These are phyloP conservation scores for Apophysomyces variabilis DNA, from an alignment of 371 early-diverging fungal species.

Conservation along the genomic window DNA sequence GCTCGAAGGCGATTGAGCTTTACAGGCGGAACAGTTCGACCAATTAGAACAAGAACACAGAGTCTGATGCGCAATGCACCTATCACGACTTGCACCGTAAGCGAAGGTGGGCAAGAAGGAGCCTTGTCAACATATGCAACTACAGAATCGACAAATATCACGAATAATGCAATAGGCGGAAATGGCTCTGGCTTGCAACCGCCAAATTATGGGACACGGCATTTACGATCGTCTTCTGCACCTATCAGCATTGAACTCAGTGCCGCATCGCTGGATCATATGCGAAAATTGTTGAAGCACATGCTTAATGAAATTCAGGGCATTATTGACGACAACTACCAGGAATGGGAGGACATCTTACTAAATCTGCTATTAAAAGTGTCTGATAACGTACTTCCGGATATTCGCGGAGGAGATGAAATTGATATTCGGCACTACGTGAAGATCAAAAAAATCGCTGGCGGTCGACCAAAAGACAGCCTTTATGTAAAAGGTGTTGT, in stretches of 20 bases:
- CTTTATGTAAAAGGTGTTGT: slow-evolving; percentile 85
- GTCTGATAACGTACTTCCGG: slow-evolving; percentile 68
- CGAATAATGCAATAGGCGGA: not conserved
- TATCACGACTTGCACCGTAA: slow-evolving; percentile 20
- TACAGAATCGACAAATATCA: not conserved
- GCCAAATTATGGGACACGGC: slow-evolving; percentile 12
- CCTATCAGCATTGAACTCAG: slow-evolving; percentile 58
- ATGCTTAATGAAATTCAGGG: slow-evolving; percentile 15
- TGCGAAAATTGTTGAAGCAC: slow-evolving; percentile 65
- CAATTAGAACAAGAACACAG: slow-evolving; percentile 36
- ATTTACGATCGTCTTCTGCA: slow-evolving; percentile 42
- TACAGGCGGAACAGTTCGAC: slow-evolving; percentile 17
- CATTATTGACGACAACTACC: slow-evolving; percentile 29
- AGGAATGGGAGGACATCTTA: slow-evolving; percentile 79
- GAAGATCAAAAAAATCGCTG: slow-evolving; percentile 92
- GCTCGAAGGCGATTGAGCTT: slow-evolving; percentile 25
- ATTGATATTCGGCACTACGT: slow-evolving; percentile 91
- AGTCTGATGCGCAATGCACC: slow-evolving; percentile 49
- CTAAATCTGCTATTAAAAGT: slow-evolving; percentile 68
- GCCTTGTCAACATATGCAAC: not conserved
- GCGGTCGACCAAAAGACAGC: slow-evolving; percentile 78
- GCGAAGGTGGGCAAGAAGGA: slow-evolving; percentile 18
- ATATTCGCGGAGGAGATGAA: slow-evolving; percentile 73
- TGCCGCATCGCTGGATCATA: slow-evolving; percentile 63
- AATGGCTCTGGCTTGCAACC: not conserved